These are phyloP conservation scores for Argentina anserina DNA, from an alignment of 306 rosid species.

Conservation along the genomic window DNA sequence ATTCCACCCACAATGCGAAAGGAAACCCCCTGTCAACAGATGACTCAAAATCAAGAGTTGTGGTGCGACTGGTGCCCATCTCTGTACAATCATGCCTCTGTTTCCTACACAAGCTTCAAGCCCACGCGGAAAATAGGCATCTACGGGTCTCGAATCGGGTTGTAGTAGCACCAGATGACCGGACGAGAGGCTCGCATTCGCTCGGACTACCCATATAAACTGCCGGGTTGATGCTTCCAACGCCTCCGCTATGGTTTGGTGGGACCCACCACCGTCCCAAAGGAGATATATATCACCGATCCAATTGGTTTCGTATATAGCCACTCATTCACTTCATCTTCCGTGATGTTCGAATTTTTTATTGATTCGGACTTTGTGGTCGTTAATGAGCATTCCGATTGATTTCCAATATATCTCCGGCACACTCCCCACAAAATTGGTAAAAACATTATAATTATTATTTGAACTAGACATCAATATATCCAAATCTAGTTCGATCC, in stretches of 20 bases:
- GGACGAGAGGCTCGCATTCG: constrained; percentile 29
- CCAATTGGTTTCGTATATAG: constrained; percentile 44
- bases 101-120: constrained; percentile 37
- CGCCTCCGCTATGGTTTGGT: constrained; percentile 39
- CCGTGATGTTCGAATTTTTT: constrained; percentile 31
- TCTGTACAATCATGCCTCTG: constrained; percentile 58
- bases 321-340: constrained; percentile 53
- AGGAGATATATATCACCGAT: constrained; percentile 47
- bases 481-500: too few relatives aligned
- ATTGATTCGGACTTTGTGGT: constrained; percentile 34
- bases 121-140: constrained; percentile 42
- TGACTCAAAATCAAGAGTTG: too few relatives aligned
- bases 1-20: too few relatives aligned
- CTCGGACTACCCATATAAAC: constrained; percentile 58
- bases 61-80: too few relatives aligned
- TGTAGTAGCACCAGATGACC: constrained; percentile 10
- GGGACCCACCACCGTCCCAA: constrained; percentile 54
- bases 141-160: constrained; percentile 11
- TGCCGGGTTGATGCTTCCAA: constrained; percentile 33
- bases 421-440: constrained; percentile 63
- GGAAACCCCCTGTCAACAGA: too few relatives aligned
- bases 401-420: constrained; percentile 60
- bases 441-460: too few relatives aligned
- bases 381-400: constrained; percentile 31
- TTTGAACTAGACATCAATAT: too few relatives aligned